phyloP scores from a whole-genome alignment of 768 basidiomycete species.

The Tulasnella sp. region DNA sequence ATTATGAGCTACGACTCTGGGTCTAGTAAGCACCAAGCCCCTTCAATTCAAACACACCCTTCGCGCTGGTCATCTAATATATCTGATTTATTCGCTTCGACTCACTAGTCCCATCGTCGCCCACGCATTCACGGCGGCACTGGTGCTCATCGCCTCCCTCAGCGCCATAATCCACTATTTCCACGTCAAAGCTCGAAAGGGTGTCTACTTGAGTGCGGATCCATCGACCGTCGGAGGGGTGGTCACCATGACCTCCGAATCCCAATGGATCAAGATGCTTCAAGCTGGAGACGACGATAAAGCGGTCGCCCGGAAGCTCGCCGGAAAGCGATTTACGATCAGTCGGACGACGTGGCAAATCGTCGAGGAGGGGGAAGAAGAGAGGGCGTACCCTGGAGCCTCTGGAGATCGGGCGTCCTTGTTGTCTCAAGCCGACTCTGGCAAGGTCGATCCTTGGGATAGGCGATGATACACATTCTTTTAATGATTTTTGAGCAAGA shows the following conservation, averaged over 20 bases:
- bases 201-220: conserved; percentile 3
- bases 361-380: conserved; percentile 10
- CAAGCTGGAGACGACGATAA: conserved; percentile 9
- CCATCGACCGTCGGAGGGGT: not conserved
- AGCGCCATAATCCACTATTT: not conserved
- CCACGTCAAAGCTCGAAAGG: not conserved
- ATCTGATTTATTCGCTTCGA: no score
- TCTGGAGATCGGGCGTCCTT: not conserved
- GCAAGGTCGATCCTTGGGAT: no score
- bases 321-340: conserved; percentile 3
- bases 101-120: conserved; percentile 9
- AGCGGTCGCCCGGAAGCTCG: not conserved
- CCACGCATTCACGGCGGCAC: not conserved
- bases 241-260: conserved; percentile 8
- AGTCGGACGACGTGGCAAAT: conserved; percentile 12
- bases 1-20: conserved; percentile 2
- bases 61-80: not conserved
- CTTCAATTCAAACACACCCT: not conserved
- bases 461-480: no score
- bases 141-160: conserved; percentile 2
- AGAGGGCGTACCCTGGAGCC: not conserved
- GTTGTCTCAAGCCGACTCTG: no score
- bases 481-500: no score
- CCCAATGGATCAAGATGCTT: not conserved
- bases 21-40: conserved; percentile 1